Conservation (phyloP, 2,329 filamentous ascomycete genomes). For the Colletotrichum sp. region DNA sequence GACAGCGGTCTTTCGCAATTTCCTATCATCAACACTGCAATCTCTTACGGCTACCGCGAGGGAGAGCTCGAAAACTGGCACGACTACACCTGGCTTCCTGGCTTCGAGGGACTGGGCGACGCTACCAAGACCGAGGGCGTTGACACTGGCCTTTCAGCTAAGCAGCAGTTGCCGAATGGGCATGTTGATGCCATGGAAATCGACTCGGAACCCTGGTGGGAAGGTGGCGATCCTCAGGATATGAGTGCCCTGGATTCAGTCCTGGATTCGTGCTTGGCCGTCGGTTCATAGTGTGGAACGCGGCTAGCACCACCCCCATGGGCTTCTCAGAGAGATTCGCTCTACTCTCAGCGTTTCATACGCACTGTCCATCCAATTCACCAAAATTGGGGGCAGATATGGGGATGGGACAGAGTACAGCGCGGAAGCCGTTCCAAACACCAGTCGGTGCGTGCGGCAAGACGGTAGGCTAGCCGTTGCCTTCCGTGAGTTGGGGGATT, state of each 20-base stretch:
- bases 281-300: conserved; percentile 36
- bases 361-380: neutral
- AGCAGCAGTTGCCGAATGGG: conserved; percentile 51
- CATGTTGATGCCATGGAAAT: conserved; percentile 64
- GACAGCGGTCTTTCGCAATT: conserved; percentile 80
- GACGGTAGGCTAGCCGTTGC: neutral
- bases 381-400: conserved; percentile 4
- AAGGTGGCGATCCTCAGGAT: conserved; percentile 60
- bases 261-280: conserved; percentile 61
- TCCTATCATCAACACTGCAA: conserved; percentile 73
- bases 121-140: conserved; percentile 24
- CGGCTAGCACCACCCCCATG: neutral
- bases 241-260: conserved; percentile 59
- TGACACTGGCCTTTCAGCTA: conserved; percentile 34
- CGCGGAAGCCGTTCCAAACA: neutral
- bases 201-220: conserved; percentile 64
- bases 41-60: conserved; percentile 75
- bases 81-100: conserved; percentile 60
- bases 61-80: conserved; percentile 74
- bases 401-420: conserved; percentile 1
- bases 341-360: conserved; percentile 12
- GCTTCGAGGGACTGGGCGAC: neutral
- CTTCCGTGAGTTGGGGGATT: neutral
- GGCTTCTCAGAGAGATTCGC: neutral
- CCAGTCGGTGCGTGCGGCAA: neutral